These are phyloP conservation scores for Phialophora expanda DNA, from an alignment of 2,329 filamentous ascomycete genomes.

Conservation along the genomic window DNA sequence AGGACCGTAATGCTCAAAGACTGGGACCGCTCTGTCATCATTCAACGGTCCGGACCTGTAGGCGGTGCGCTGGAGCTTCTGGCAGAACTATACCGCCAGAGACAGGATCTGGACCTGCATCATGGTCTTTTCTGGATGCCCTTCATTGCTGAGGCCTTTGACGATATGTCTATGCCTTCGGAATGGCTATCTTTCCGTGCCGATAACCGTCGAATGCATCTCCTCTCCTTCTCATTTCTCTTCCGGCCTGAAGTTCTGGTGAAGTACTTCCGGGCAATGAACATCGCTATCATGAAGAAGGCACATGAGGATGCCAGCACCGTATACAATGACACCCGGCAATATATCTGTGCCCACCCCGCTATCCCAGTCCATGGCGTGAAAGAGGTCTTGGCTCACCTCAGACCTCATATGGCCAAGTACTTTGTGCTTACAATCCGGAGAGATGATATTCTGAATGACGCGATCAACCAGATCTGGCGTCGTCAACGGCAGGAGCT, in stretches of 20 bases:
- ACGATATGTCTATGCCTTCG: constrained; percentile 74
- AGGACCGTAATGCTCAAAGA: constrained; percentile 71
- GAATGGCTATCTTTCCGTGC: constrained; percentile 69
- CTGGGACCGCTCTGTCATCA: constrained; percentile 77
- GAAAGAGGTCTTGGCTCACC: constrained; percentile 64
- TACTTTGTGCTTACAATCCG: constrained; percentile 74
- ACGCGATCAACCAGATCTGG: constrained; percentile 89
- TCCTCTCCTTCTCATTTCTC: constrained; percentile 80
- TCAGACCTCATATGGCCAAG: constrained; percentile 70
- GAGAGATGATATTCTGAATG: constrained; percentile 68
- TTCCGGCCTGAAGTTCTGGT: constrained; percentile 76
- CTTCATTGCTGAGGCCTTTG: constrained; percentile 76
- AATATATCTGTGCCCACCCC: constrained; percentile 47
- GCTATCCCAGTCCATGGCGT: constrained; percentile 60
- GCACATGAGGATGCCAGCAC: constrained; percentile 71
- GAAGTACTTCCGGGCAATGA: constrained; percentile 84
- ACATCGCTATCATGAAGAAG: constrained; percentile 83
- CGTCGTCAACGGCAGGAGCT: constrained; percentile 81
- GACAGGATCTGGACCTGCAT: constrained; percentile 67
- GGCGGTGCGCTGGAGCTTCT: constrained; percentile 79
- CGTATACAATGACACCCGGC: constrained; percentile 53
- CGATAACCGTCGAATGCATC: constrained; percentile 69
- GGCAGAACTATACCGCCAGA: constrained; percentile 70
- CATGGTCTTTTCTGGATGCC: constrained; percentile 71
- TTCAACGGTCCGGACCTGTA: constrained; percentile 72